phyloP scores from a whole-genome alignment of 495 filamentous ascomycete species.

The Aspergillus ostianus region DNA sequence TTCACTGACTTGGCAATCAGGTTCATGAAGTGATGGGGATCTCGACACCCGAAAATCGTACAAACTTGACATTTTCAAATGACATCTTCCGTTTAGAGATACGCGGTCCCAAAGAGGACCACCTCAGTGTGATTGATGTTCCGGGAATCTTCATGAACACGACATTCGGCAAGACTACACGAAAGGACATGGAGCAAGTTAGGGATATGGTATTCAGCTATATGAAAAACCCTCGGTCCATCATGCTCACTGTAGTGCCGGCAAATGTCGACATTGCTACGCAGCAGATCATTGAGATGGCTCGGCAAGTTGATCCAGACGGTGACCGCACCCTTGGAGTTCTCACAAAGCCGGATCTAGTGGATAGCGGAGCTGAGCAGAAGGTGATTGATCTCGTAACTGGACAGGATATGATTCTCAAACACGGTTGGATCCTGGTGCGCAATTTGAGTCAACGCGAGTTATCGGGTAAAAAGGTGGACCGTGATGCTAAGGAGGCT shows the following conservation, averaged over 20 bases:
- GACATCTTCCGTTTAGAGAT: conserved; percentile 61
- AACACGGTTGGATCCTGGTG: conserved; percentile 57
- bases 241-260: conserved; percentile 60
- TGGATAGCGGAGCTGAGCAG: conserved; percentile 47
- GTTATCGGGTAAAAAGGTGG: conserved; percentile 8
- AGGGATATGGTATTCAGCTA: conserved; percentile 53
- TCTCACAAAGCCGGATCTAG: conserved; percentile 60
- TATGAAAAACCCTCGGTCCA: conserved; percentile 51
- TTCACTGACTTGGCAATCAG: conserved; percentile 7
- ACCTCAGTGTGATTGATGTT: conserved; percentile 62
- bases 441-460: conserved; percentile 48
- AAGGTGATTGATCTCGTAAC: conserved; percentile 45
- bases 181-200: conserved; percentile 48
- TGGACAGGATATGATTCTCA: conserved; percentile 38
- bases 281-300: conserved; percentile 58
- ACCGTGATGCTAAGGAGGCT: conserved; percentile 26
- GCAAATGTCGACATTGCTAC: conserved; percentile 62
- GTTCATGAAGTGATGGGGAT: conserved; percentile 30
- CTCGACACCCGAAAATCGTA: conserved; percentile 13
- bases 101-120: conserved; percentile 51
- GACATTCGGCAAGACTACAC: conserved; percentile 47
- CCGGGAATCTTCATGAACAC: conserved; percentile 62
- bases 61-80: conserved; percentile 46
- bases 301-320: conserved; percentile 45
- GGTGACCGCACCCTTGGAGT: conserved; percentile 57